Conservation (phyloP, 192 early-diverging fungal species). For the Phlyctochytrium bullatum region DNA sequence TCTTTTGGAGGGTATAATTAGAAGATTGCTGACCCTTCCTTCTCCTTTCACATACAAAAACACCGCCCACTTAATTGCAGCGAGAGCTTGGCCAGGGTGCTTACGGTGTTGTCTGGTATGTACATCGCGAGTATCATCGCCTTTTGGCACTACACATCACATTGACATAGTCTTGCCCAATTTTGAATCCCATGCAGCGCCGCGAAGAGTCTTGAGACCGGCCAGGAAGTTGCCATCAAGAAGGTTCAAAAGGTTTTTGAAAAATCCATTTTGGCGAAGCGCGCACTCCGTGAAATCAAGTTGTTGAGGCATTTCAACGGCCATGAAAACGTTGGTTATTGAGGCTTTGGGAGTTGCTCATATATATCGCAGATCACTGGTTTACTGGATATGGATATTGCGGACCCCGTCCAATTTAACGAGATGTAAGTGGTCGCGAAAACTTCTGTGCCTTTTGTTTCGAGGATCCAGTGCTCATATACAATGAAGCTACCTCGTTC, state of each 20-base stretch:
- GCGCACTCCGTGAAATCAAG: conserved; percentile 72
- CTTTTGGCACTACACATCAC: not conserved
- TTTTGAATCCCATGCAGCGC: conserved; percentile 13
- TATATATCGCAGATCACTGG: conserved; percentile 71
- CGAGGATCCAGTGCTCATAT: not conserved
- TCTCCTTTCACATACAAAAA: no score
- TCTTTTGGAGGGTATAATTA: no score
- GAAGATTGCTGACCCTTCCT: no score
- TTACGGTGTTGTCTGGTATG: conserved; percentile 90
- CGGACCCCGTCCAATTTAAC: conserved; percentile 76
- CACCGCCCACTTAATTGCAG: not conserved
- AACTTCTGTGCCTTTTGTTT: conserved; percentile 6
- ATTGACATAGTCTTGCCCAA: not conserved
- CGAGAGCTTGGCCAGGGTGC: conserved; percentile 80
- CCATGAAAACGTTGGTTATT: conserved; percentile 64
- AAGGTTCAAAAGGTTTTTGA: conserved; percentile 67
- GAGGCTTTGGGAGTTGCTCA: not conserved
- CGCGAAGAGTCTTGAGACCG: conserved; percentile 40
- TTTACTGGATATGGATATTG: conserved; percentile 88
- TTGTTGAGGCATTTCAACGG: conserved; percentile 70
- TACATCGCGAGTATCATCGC: not conserved
- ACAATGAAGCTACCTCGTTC: conserved; percentile 80
- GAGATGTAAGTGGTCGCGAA: conserved; percentile 64
- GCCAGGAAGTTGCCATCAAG: conserved; percentile 62
- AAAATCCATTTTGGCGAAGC: conserved; percentile 66